Conservation (phyloP, 768 basidiomycete genomes). For the Trametes villosa region DNA sequence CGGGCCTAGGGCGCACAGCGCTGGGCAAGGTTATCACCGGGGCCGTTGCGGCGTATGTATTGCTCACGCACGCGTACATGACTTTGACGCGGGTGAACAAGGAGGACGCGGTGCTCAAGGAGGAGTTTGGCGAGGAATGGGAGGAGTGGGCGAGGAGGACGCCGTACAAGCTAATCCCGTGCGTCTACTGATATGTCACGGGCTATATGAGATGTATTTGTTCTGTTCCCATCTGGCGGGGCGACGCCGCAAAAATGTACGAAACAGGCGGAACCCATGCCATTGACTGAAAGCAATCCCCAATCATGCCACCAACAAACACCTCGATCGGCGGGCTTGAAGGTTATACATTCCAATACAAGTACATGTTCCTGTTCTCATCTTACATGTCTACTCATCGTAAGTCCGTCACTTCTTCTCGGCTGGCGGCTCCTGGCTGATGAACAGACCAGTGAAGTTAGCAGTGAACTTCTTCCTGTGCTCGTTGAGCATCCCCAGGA, state of each 20-base stretch:
- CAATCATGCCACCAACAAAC: too few relatives aligned
- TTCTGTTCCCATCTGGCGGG: too few relatives aligned
- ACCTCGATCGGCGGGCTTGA: too few relatives aligned
- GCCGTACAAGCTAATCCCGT: constrained; percentile 23
- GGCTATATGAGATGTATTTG: too few relatives aligned
- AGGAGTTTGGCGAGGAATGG: constrained; percentile 27
- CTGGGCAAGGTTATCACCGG: constrained; percentile 7
- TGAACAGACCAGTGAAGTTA: constrained; percentile 38
- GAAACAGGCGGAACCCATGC: too few relatives aligned
- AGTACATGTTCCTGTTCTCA: too few relatives aligned
- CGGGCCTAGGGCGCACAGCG: constrained; percentile 5
- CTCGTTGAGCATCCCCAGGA: constrained; percentile 50
- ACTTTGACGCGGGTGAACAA: constrained; percentile 1
- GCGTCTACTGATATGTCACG: constrained; percentile 23
- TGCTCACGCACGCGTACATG: background rate
- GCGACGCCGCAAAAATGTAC: too few relatives aligned
- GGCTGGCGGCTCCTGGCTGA: constrained; percentile 33
- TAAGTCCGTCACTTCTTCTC: constrained; percentile 7
- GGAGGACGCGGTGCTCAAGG: constrained; percentile 25
- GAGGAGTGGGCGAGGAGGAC: constrained; percentile 17
- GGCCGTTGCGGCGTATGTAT: background rate
- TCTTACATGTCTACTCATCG: too few relatives aligned
- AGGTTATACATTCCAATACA: background rate
- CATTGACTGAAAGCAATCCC: too few relatives aligned
- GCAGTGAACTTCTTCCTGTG: constrained; percentile 48